Evolutionary conservation across 31 red algal species (phyloP), one percentile per base, ranked within the genome.

Genomic region (Endocladia muricata): DNA sequence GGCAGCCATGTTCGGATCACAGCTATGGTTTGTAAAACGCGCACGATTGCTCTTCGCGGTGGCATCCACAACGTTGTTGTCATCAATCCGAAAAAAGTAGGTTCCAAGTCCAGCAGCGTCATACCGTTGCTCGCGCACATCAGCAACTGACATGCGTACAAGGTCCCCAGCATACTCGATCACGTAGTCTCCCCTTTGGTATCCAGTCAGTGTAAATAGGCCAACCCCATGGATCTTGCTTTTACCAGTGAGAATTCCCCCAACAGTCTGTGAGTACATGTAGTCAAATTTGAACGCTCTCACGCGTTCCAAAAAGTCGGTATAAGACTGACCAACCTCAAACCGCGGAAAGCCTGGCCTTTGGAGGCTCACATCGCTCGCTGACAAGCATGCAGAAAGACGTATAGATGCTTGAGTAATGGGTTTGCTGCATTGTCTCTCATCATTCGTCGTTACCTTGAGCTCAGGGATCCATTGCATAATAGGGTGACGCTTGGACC

Each of bases 81-180:
- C 91, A 67, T 91, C 79, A 9, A 98, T 71, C 47, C 80, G 77
- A 71, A 98, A 98, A 33, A 98, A 41, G 68, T 98, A 98, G 1
- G 82, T 88, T 26, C 95, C 95, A 49, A 98, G 81, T 3, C 92
- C 92, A 2, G 34, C 75, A 41, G 70, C 67, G 5, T 91, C 86
- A 41, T 98, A 98, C 8, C 68, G 41, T 2, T 47, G 66, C 68
- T 98, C 95, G 37, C 95, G 79, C 41, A 88, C 51, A 60, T 98
- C 95, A 29, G 65, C 81, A 26, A 98, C 42, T 7, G 76, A 70
- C 21, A 86, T 76, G n/a, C 90, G 90, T 43, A 98, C 94, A 28
- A 94, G 48, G 59, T 94, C 86, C 3, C 95, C 95, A 37, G 91
- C 86, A 43, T 98, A 98, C 73, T 98, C 95, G 48, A 98, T 94